phyloP scores from a whole-genome alignment of 768 basidiomycete species.

The Mycena venus region DNA sequence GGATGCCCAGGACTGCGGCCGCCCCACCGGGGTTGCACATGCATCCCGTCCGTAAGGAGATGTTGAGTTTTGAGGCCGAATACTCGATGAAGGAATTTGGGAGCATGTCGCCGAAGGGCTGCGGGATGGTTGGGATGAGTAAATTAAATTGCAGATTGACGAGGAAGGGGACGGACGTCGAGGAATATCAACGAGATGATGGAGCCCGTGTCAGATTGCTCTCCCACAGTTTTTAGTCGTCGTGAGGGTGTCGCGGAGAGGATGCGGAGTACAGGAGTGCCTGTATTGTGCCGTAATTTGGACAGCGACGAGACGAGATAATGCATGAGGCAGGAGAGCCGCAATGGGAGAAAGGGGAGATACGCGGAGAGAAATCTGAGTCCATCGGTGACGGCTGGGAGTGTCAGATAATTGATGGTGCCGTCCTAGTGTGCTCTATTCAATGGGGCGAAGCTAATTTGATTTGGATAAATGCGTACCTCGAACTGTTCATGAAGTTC shows the following conservation, averaged over 20 bases:
- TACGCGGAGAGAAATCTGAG: slow-evolving; percentile 83
- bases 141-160: not conserved
- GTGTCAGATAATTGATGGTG: slow-evolving; percentile 84
- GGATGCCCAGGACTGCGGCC: slow-evolving; percentile 76
- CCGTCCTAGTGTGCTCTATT: slow-evolving; percentile 69
- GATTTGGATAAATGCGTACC: slow-evolving; percentile 54
- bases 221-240: slow-evolving; percentile 68
- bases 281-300: slow-evolving; percentile 72
- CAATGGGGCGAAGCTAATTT: not conserved
- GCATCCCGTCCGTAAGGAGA: slow-evolving; percentile 87
- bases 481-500: slow-evolving; percentile 83
- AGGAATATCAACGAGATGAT: slow-evolving; percentile 74
- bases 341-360: slow-evolving; percentile 82
- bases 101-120: slow-evolving; percentile 78
- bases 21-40: slow-evolving; percentile 92
- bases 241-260: slow-evolving; percentile 73
- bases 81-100: slow-evolving; percentile 83
- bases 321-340: slow-evolving; percentile 77
- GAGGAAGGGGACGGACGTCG: slow-evolving; percentile 58
- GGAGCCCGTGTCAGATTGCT: slow-evolving; percentile 76
- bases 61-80: slow-evolving; percentile 70
- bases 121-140: slow-evolving; percentile 11
- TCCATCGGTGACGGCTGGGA: slow-evolving; percentile 85
- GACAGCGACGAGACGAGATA: slow-evolving; percentile 70
- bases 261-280: slow-evolving; percentile 73